These are phyloP conservation scores for Mycena vitilis DNA, from an alignment of 768 basidiomycete species.

Conservation along the genomic window DNA sequence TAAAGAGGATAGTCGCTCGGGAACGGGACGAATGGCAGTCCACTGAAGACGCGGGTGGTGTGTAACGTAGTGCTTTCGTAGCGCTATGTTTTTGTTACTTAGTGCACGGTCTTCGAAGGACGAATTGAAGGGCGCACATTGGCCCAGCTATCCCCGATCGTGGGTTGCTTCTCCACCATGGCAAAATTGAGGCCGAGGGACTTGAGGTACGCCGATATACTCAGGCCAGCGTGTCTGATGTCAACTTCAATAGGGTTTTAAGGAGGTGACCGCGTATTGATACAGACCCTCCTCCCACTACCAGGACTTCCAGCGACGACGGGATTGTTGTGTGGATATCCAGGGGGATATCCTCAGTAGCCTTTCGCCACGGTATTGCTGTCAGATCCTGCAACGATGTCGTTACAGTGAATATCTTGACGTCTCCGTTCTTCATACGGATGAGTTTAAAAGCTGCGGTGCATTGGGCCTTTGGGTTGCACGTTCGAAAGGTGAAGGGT, in stretches of 20 bases:
- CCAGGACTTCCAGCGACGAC: constrained; percentile 45
- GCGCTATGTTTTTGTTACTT: constrained; percentile 17
- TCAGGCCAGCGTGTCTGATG: constrained; percentile 38
- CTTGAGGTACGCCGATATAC: constrained; percentile 44
- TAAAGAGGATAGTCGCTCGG: constrained; percentile 32
- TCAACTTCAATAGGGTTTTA: too few species aligned
- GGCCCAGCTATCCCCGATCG: constrained; percentile 58
- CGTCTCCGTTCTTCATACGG: constrained; percentile 27
- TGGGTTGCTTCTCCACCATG: constrained; percentile 58
- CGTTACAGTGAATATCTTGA: constrained; percentile 33
- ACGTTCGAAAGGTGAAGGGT: constrained; percentile 26
- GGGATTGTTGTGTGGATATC: constrained; percentile 17
- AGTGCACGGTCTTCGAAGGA: background rate
- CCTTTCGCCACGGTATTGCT: constrained; percentile 21
- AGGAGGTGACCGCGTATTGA: too few species aligned
- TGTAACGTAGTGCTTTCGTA: constrained; percentile 35
- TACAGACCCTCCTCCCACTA: constrained; percentile 54
- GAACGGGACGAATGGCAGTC: constrained; percentile 33
- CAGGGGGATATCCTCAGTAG: background rate
- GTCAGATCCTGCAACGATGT: constrained; percentile 28
- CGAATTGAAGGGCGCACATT: constrained; percentile 45
- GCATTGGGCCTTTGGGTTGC: constrained; percentile 27
- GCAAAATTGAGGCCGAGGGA: constrained; percentile 58
- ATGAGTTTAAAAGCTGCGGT: constrained; percentile 34
- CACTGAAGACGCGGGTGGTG: constrained; percentile 45